phyloP scores from a whole-genome alignment of 495 filamentous ascomycete genomes.

The Aspergillus biplanus region DNA sequence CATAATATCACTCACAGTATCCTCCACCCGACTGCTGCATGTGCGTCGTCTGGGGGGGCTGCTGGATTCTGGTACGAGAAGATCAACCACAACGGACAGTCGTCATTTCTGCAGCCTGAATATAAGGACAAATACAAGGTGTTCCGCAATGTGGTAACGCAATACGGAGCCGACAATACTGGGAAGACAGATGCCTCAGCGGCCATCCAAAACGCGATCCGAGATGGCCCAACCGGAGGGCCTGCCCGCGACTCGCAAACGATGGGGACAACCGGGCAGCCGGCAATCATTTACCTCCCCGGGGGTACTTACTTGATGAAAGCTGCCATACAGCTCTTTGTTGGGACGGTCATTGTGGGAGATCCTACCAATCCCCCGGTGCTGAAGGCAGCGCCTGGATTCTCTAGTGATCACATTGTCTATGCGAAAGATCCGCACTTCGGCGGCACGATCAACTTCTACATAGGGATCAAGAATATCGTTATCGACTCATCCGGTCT shows the following conservation, averaged over 20 bases:
- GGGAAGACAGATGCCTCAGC: constrained; percentile 28
- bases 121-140: constrained; percentile 38
- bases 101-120: constrained; percentile 30
- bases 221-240: constrained; percentile 30
- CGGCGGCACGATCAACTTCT: constrained; percentile 44
- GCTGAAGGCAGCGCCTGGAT: constrained; percentile 35
- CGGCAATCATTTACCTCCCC: constrained; percentile 52
- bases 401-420: constrained; percentile 34
- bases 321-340: constrained; percentile 37
- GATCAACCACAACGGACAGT: constrained; percentile 40
- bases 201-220: constrained; percentile 37
- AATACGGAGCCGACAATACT: constrained; percentile 39
- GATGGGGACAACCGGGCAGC: constrained; percentile 50
- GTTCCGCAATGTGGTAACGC: constrained; percentile 40
- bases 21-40: constrained; percentile 7
- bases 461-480: constrained; percentile 47
- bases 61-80: constrained; percentile 38
- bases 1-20: constrained; percentile 4
- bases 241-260: constrained; percentile 31
- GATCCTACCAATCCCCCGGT: constrained; percentile 39
- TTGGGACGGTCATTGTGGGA: constrained; percentile 48
- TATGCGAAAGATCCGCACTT: constrained; percentile 41
- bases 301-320: constrained; percentile 46
- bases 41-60: constrained; percentile 12
- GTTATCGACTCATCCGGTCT: constrained; percentile 41